phyloP scores from a whole-genome alignment of 2,329 filamentous ascomycete genomes.

The Phyllosticta citriasiana region DNA sequence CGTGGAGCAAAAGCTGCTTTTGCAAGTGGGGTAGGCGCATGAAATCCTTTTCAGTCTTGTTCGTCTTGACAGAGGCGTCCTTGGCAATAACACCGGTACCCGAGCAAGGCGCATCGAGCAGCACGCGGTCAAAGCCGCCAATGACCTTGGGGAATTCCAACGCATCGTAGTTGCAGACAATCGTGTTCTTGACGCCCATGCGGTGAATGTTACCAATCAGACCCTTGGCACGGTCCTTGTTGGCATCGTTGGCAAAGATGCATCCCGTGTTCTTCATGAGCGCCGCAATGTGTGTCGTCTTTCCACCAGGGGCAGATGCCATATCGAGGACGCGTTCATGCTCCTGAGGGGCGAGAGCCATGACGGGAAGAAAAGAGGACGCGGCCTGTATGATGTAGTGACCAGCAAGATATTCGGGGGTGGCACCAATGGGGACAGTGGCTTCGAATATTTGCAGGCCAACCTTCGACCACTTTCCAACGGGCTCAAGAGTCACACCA shows the following conservation, averaged over 20 bases:
- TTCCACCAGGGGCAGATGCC: conserved; percentile 91
- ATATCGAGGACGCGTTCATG: conserved; percentile 87
- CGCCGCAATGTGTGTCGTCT: conserved; percentile 92
- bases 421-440: conserved; percentile 78
- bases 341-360: conserved; percentile 91
- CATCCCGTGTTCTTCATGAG: conserved; percentile 96
- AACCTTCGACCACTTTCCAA: conserved; percentile 98
- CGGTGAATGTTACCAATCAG: conserved; percentile 97
- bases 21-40: conserved; percentile 86
- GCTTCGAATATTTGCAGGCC: conserved; percentile 94
- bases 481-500: conserved; percentile 88
- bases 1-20: conserved; percentile 84
- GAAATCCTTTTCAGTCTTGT: conserved; percentile 95
- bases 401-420: conserved; percentile 91
- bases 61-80: conserved; percentile 93
- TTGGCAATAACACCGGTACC: conserved; percentile 97
- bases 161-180: conserved; percentile 93
- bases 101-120: conserved; percentile 91
- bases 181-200: conserved; percentile 82
- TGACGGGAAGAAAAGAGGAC: conserved; percentile 92
- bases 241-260: conserved; percentile 94
- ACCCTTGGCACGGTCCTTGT: conserved; percentile 87
- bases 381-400: conserved; percentile 98
- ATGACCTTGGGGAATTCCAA: conserved; percentile 89
- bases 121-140: conserved; percentile 87